These are phyloP conservation scores for Bonia amplexicaulis DNA, from an alignment of 176 grass and related monocot genomes.

Conservation along the genomic window DNA sequence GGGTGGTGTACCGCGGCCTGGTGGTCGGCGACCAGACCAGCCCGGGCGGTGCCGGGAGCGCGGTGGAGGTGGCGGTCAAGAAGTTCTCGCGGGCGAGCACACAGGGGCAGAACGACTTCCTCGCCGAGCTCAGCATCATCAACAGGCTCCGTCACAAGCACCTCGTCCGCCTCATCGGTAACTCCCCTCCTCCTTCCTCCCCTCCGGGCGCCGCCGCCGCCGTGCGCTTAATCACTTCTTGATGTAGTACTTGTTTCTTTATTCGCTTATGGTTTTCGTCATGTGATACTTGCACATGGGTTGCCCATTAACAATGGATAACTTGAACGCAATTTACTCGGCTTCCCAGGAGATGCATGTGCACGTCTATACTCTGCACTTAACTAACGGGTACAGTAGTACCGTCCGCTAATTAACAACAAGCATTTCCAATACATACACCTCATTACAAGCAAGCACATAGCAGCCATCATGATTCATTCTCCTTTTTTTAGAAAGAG, in stretches of 20 bases:
- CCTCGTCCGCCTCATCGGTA: conserved; percentile 82
- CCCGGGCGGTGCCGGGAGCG: conserved; percentile 24
- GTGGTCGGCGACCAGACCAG: conserved; percentile 49
- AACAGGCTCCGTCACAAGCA: conserved; percentile 89
- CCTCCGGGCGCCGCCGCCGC: conserved; percentile 1
- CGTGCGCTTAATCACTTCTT: not conserved
- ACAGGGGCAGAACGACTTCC: conserved; percentile 82
- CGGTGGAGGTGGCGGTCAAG: conserved; percentile 75
- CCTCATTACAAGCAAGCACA: not conserved
- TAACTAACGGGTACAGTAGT: not conserved
- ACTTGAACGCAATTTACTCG: not conserved
- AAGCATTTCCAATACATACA: not conserved
- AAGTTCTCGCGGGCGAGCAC: conserved; percentile 70
- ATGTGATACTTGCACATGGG: conserved; percentile 31
- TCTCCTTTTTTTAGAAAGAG: not conserved
- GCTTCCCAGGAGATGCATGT: conserved; percentile 36
- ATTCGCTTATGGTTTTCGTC: not conserved
- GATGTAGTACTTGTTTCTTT: not conserved
- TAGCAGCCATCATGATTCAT: not conserved
- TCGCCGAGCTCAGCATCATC: conserved; percentile 87
- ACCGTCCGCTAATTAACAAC: not conserved
- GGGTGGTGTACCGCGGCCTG: conserved; percentile 67
- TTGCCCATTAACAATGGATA: conserved; percentile 25
- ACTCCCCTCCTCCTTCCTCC: not conserved
- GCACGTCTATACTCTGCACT: not conserved